Evolutionary conservation across 768 basidiomycete genomes (phyloP).

Genomic region (Leccinum longicurvipes): DNA sequence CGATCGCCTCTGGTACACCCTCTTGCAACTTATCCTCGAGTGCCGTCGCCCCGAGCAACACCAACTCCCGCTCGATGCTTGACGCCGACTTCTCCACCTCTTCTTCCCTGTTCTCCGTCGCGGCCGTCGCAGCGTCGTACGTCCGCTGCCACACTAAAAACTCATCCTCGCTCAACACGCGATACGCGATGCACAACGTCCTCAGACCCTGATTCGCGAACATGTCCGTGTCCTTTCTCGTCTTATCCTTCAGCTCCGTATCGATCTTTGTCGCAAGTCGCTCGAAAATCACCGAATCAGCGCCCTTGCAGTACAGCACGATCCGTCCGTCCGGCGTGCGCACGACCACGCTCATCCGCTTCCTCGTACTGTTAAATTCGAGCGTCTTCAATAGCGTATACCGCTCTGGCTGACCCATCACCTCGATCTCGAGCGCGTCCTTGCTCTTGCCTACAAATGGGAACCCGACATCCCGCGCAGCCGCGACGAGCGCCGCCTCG

Average conservation of each 20-base stretch:
- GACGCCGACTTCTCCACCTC: slow-evolving; percentile 88
- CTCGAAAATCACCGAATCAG: slow-evolving; percentile 91
- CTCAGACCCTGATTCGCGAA: slow-evolving; percentile 93
- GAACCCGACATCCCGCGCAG: slow-evolving; percentile 91
- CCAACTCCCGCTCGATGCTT: slow-evolving; percentile 73
- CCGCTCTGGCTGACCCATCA: slow-evolving; percentile 83
- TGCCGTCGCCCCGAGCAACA: slow-evolving; percentile 92
- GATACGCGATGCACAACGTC: slow-evolving; percentile 86
- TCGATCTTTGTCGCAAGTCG: slow-evolving; percentile 80
- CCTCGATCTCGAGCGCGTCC: slow-evolving; percentile 81
- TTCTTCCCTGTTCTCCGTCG: slow-evolving; percentile 80
- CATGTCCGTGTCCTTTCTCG: slow-evolving; percentile 82
- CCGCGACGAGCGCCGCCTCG: slow-evolving; percentile 90
- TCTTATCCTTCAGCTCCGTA: slow-evolving; percentile 66
- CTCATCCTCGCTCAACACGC: slow-evolving; percentile 77
- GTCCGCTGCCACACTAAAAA: slow-evolving; percentile 74
- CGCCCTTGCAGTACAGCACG: slow-evolving; percentile 93
- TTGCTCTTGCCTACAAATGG: slow-evolving; percentile 78
- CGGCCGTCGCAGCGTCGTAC: slow-evolving; percentile 79
- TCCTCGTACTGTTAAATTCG: slow-evolving; percentile 93
- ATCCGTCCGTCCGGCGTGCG: slow-evolving; percentile 81
- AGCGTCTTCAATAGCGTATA: slow-evolving; percentile 77
- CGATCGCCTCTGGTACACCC: slow-evolving; percentile 96
- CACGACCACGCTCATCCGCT: slow-evolving; percentile 92
- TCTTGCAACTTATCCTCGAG: slow-evolving; percentile 97